A percentile compares a stretch with the other conserved stretches of the same genome.
phyloP scores from a whole-genome alignment of 2,329 filamentous ascomycete genomes.

The Botrytis squamosa region DNA sequence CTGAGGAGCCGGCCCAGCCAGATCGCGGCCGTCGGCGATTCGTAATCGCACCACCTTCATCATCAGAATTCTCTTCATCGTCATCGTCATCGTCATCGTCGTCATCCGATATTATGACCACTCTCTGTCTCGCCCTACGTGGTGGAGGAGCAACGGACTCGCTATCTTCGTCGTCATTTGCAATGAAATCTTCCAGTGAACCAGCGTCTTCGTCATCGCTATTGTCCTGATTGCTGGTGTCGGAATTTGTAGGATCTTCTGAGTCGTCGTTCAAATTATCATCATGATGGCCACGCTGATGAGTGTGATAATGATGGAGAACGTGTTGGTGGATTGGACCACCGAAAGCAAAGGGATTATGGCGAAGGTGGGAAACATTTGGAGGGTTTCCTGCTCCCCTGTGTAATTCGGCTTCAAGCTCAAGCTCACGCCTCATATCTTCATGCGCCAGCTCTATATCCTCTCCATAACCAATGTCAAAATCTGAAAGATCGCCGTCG shows the following conservation, averaged over 20 bases:
- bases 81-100: conserved; percentile 14
- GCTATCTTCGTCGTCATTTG: conserved; percentile 31
- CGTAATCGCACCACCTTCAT: conserved; percentile 37
- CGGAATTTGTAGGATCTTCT: conserved; percentile 17
- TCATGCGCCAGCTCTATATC: conserved; percentile 23
- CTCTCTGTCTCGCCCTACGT: conserved; percentile 2
- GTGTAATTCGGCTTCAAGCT: not conserved
- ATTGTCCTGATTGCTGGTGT: conserved; percentile 22
- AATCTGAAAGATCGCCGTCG: conserved; percentile 13
- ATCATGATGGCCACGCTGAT: conserved; percentile 12
- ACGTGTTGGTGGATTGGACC: not conserved
- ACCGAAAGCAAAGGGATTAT: not conserved
- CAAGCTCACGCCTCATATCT: conserved; percentile 11
- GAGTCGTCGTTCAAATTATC: conserved; percentile 17
- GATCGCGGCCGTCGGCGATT: conserved; percentile 30
- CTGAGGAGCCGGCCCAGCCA: conserved; percentile 19
- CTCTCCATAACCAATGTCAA: conserved; percentile 37
- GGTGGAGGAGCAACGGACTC: conserved; percentile 20
- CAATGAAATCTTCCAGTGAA: conserved; percentile 37
- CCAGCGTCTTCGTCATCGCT: conserved; percentile 33
- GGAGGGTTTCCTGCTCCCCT: not conserved
- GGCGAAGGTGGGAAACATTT: not conserved
- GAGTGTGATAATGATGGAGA: conserved; percentile 18
- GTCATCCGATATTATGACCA: conserved; percentile 34
- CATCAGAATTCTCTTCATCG: conserved; percentile 25